Conservation (phyloP, 352 stramenopile genomes). For the Pythium myriotylum region DNA sequence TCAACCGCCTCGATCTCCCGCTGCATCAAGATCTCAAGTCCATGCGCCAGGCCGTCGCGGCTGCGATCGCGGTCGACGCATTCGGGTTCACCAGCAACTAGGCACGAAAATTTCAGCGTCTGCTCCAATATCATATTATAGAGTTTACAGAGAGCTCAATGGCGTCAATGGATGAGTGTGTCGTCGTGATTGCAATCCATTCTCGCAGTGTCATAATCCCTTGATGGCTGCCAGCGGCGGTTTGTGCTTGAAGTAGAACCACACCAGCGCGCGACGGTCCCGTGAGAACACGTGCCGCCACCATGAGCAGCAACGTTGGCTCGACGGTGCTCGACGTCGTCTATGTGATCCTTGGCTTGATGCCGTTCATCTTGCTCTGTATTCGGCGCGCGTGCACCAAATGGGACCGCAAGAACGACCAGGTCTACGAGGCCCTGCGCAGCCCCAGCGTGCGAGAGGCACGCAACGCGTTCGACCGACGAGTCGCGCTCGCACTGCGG, state of each 20-base stretch:
- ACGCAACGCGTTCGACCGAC: constrained; percentile 22
- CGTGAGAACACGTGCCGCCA: not conserved
- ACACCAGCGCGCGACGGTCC: not conserved
- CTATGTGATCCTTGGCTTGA: constrained; percentile 19
- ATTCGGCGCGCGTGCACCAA: constrained; percentile 17
- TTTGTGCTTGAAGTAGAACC: constrained; percentile 6
- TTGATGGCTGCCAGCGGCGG: constrained; percentile 1
- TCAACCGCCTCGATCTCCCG: constrained; percentile 91
- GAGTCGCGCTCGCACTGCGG: constrained; percentile 23
- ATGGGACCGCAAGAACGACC: constrained; percentile 27
- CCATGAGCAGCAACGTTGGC: not conserved
- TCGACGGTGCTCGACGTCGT: constrained; percentile 12
- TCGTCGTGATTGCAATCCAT: not conserved
- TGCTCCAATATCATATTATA: not conserved
- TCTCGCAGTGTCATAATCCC: constrained; percentile 3
- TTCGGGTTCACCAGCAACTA: constrained; percentile 13
- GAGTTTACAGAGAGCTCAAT: not conserved
- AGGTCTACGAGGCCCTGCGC: constrained; percentile 24
- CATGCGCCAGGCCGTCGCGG: constrained; percentile 10
- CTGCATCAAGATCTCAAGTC: constrained; percentile 15
- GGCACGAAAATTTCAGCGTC: not conserved
- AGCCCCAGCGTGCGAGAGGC: constrained; percentile 21
- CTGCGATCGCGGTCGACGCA: constrained; percentile 12
- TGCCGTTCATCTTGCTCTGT: constrained; percentile 22
- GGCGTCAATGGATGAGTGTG: not conserved